A percentile compares a stretch with the other conserved stretches of the same genome.
These are phyloP conservation scores for Quercus phellos DNA, from an alignment of 331 rosid genomes.

Conservation along the genomic window DNA sequence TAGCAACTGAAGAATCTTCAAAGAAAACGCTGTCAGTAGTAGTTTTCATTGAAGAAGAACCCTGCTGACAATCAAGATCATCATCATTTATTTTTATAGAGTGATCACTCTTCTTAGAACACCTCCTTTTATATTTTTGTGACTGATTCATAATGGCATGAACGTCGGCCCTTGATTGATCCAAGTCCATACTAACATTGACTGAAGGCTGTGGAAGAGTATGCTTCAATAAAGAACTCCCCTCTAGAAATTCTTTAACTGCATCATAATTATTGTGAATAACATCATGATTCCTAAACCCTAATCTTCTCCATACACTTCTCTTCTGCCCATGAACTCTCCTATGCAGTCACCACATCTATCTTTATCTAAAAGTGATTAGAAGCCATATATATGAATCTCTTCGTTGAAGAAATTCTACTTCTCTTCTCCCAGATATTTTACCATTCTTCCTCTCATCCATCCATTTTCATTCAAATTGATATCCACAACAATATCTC, in stretches of 20 bases:
- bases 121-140: slow-evolving; percentile 9
- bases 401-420: neutral
- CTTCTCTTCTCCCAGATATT: neutral
- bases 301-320: neutral
- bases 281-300: neutral
- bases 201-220: neutral
- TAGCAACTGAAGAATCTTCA: slow-evolving; percentile 1
- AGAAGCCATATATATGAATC: neutral
- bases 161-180: neutral
- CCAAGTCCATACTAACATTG: neutral
- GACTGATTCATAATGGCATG: neutral
- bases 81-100: neutral
- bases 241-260: neutral
- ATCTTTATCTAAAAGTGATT: neutral
- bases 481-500: neutral
- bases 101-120: neutral
- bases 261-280: neutral
- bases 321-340: neutral
- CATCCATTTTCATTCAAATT: neutral
- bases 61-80: neutral
- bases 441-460: neutral
- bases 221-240: neutral
- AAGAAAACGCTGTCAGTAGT: neutral
- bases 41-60: neutral
- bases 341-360: slow-evolving; percentile 10